Evolutionary conservation across 768 basidiomycete genomes (phyloP), one percentile per base, ranked within the genome.

Genomic region (Saitozyma podzolica): DNA sequence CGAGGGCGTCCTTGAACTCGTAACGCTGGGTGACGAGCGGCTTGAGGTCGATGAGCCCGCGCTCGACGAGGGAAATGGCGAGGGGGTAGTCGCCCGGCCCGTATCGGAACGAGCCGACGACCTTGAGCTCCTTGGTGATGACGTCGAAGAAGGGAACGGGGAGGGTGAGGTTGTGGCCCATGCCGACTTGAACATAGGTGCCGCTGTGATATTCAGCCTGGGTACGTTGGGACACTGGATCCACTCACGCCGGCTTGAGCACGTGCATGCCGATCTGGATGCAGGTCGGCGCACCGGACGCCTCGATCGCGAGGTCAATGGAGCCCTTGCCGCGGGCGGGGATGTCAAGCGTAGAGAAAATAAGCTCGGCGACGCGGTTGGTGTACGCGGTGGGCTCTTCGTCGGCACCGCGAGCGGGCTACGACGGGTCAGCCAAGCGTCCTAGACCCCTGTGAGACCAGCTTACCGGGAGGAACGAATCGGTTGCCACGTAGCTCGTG

Each of bases 21-120:
- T 67, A 92, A 86, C 91, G 84, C 77, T 96, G 93, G 17, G 92
- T 90, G 67, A 95, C 88, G 45, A 98, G 82, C 2, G 93, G 88
- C 77, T 89, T 92, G 62, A 97, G 83, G 78, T 96, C 85, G 68
- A 97, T 84, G 77, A 86, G 88, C 56, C 91, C 91, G 64, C 86
- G 85, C 13, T 89, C 83, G 50, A 87, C 91, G 50, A 97, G 85
- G 45, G 87, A 85, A 69, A 98, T 89, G n/a, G 92, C 90, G 64
- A 91, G 83, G 20, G 85, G 84, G 59, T 74, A 74, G 37, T 64
- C 68, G 10, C 73, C 73, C 7, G 67, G 55, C 39, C 73, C 73
- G 52, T 74, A 74, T 88, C 71, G 89, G 88, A 95, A 95, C 14
- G 89, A 91, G 41, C 92, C 92, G 69, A 88, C 88, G 78, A 91